phyloP scores from a whole-genome alignment of 352 stramenopile species.

The Phytophthora pinifolia region DNA sequence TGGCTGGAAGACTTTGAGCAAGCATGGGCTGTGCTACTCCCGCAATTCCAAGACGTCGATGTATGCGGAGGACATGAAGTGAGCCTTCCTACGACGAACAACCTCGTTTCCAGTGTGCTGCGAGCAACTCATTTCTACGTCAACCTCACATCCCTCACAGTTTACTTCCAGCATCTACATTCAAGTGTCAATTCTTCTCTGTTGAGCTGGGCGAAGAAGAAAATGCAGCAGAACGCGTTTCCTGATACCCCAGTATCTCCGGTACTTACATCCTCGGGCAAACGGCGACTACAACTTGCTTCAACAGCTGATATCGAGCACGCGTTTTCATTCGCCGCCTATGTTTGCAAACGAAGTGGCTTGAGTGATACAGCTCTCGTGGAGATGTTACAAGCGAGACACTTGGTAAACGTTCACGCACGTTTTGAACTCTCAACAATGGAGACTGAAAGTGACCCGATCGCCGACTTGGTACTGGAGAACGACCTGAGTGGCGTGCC shows the following conservation, averaged over 20 bases:
- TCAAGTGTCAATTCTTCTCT: slow-evolving; percentile 65
- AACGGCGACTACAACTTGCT: slow-evolving; percentile 35
- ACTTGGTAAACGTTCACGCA: slow-evolving; percentile 77
- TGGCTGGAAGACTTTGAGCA: slow-evolving; percentile 89
- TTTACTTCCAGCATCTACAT: slow-evolving; percentile 86
- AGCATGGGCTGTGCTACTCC: slow-evolving; percentile 62
- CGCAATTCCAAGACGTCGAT: slow-evolving; percentile 68
- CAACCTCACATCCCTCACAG: slow-evolving; percentile 81
- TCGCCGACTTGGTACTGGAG: slow-evolving; percentile 8
- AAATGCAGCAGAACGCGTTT: slow-evolving; percentile 35
- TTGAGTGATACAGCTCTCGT: slow-evolving; percentile 83
- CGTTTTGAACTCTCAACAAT: slow-evolving; percentile 54
- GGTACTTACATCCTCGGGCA: slow-evolving; percentile 7
- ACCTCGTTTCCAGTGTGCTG: slow-evolving; percentile 43
- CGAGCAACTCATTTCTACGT: slow-evolving; percentile 71
- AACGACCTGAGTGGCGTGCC: slow-evolving; percentile 2
- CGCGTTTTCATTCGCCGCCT: slow-evolving; percentile 77
- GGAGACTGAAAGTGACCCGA: slow-evolving; percentile 22
- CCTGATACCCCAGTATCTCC: slow-evolving; percentile 16
- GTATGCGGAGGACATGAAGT: slow-evolving; percentile 23
- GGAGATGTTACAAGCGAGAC: slow-evolving; percentile 83
- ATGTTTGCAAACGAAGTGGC: slow-evolving; percentile 83
- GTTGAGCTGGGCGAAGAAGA: slow-evolving; percentile 63
- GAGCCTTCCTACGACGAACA: slow-evolving; percentile 14
- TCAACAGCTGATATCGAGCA: slow-evolving; percentile 82